Base-by-base conservation (phyloP, 305 asterid genomes). In the Ruellia speciosa region DNA sequence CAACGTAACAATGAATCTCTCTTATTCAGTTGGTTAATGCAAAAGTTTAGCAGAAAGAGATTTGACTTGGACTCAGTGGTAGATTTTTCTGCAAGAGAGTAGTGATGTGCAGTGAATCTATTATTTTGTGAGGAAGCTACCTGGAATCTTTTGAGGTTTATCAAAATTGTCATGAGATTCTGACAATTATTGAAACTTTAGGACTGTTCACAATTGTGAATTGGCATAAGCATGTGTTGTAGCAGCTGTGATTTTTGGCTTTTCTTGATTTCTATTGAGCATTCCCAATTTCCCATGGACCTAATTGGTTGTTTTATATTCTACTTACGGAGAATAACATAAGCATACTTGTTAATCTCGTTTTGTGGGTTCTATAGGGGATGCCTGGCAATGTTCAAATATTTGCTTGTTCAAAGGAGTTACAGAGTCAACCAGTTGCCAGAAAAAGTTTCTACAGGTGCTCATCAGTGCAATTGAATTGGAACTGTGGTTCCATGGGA, bases 331-430 rank as follows among this genome's bases (percentile, higher is more conserved):
- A 28, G 9, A 16, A 19, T 15, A 45, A 46, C 46, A 0, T 54
- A 45, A 31, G 33, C 39, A 7, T 49, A 39, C 53, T 53, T 57
- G 37, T 59, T 64, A 45, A 63, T 43, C 52, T 70, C 9, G 55
- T 53, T 62, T 52, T 59, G 49, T 60, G 52, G 48, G 56, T 39
- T 76, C 46, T 72, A 70, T 64, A 92, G 97, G 99, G 99, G 60
- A 92, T 88, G 97, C 99, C 99, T 64, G 99, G 86, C 56, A 88
- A 73, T 72, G 89, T 92, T 73, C 97, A 92, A 72, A 79, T 92
- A 77, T 88, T 68, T 77, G 39, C 87, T 53, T 76, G 87, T 72
- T 82, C 67, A 49, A 82, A 84, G 81, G 94, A 84, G 63, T 66
- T 67, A 60, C 96, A 84, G 72, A 81, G 79, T 72, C 86, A 87